phyloP scores from a whole-genome alignment of 805 yeast genomes.

The Saturnispora bothae region DNA sequence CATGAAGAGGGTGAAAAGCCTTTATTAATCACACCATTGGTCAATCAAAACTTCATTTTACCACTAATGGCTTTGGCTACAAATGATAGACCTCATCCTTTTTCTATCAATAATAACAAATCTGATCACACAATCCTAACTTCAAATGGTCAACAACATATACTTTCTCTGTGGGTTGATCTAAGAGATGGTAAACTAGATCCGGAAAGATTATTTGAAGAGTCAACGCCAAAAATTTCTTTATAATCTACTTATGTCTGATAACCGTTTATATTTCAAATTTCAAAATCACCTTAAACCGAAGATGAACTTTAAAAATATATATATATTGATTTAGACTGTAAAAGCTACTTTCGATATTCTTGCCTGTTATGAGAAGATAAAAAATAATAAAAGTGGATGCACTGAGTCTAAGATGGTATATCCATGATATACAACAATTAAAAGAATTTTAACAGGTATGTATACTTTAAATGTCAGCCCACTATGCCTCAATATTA shows the following conservation, averaged over 20 bases:
- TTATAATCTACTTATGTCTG: background rate
- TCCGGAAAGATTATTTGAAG: background rate
- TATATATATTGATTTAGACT: too few species aligned
- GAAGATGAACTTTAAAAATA: too few species aligned
- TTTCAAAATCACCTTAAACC: too few species aligned
- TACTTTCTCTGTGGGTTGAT: constrained; percentile 10
- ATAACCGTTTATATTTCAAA: too few species aligned
- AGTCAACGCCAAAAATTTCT: background rate
- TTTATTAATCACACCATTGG: constrained; percentile 3
- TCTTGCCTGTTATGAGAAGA: too few species aligned
- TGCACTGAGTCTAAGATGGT: too few species aligned
- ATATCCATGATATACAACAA: too few species aligned
- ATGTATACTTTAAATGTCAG: too few species aligned
- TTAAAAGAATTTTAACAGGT: too few species aligned
- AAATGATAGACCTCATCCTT: constrained; percentile 15
- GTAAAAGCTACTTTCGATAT: too few species aligned
- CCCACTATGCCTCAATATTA: too few species aligned
- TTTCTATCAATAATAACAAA: constrained; percentile 10
- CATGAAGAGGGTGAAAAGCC: constrained; percentile 15
- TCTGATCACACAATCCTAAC: constrained; percentile 12
- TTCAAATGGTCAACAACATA: constrained; percentile 7
- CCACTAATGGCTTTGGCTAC: constrained; percentile 11
- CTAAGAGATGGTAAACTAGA: constrained; percentile 13
- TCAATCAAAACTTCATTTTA: constrained; percentile 10
- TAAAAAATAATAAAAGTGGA: too few species aligned